phyloP scores from a whole-genome alignment of 768 basidiomycete species.

The Tricholoma bakamatsutake region DNA sequence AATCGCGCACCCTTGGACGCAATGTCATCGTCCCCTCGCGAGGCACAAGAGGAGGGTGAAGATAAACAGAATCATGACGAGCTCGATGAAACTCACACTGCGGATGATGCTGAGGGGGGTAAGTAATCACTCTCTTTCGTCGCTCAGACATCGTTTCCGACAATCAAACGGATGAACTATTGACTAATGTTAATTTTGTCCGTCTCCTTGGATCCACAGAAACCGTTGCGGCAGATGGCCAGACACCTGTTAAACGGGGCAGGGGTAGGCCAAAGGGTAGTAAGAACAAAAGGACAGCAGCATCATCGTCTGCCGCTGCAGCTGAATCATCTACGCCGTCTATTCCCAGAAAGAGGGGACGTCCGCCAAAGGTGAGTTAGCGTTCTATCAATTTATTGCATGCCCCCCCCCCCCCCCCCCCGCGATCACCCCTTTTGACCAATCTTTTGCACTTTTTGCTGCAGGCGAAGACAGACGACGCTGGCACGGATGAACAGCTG shows the following conservation, averaged over 20 bases:
- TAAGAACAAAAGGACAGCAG: conserved; percentile 54
- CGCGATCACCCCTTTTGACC: conserved; percentile 11
- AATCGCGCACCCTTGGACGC: conserved; percentile 23
- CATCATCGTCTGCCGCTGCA: conserved; percentile 23
- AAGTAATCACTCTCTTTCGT: conserved; percentile 18
- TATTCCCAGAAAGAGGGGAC: conserved; percentile 52
- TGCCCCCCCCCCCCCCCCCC: no score
- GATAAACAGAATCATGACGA: conserved; percentile 58
- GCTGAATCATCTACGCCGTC: conserved; percentile 30
- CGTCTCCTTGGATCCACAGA: conserved; percentile 25
- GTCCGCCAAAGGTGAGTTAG: conserved; percentile 56
- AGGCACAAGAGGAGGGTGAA: conserved; percentile 44
- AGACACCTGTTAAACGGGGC: conserved; percentile 59
- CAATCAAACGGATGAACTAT: background rate
- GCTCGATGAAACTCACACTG: conserved; percentile 41
- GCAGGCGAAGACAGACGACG: conserved; percentile 40
- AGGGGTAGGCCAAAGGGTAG: conserved; percentile 88
- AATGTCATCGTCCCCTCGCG: conserved; percentile 60
- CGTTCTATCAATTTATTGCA: conserved; percentile 14
- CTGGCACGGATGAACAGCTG: conserved; percentile 41
- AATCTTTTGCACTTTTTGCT: conserved; percentile 15
- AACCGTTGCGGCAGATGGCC: conserved; percentile 30
- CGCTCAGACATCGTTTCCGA: background rate
- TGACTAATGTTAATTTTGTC: conserved; percentile 18
- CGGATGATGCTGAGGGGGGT: conserved; percentile 36